These are phyloP conservation scores for Chaetothyriales sp. DNA, from an alignment of 2,329 filamentous ascomycete species.

Conservation along the genomic window DNA sequence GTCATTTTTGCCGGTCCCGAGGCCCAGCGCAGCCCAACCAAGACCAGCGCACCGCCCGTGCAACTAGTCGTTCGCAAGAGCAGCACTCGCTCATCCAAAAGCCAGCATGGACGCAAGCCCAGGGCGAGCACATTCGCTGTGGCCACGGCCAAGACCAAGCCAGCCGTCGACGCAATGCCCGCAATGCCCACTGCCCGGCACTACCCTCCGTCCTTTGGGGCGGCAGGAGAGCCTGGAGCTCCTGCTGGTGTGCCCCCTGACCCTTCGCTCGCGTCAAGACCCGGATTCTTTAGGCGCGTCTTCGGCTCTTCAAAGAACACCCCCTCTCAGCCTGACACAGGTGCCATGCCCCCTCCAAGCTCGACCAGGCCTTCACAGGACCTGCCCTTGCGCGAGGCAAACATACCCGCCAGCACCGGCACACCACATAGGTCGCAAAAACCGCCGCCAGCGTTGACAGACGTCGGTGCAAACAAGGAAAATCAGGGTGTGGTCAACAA, in stretches of 20 bases:
- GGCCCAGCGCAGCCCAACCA: slow-evolving; percentile 29
- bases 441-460: slow-evolving; percentile 18
- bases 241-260: slow-evolving; percentile 39
- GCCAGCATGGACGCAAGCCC: slow-evolving; percentile 23
- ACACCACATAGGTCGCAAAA: slow-evolving; percentile 18
- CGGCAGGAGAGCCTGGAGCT: slow-evolving; percentile 32
- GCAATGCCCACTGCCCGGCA: slow-evolving; percentile 10
- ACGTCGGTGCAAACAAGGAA: slow-evolving; percentile 21
- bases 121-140: slow-evolving; percentile 28
- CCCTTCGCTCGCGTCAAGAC: slow-evolving; percentile 28
- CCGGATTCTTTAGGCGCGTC: slow-evolving; percentile 83
- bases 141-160: slow-evolving; percentile 19
- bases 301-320: slow-evolving; percentile 59
- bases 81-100: slow-evolving; percentile 30
- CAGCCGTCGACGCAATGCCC: slow-evolving; percentile 9
- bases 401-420: slow-evolving; percentile 6
- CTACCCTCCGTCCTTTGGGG: slow-evolving; percentile 25
- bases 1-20: slow-evolving; percentile 69
- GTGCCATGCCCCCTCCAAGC: slow-evolving; percentile 4
- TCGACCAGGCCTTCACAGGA: slow-evolving; percentile 5
- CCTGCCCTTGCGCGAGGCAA: slow-evolving; percentile 9
- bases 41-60: slow-evolving; percentile 15
- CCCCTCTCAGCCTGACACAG: slow-evolving; percentile 12
- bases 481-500: slow-evolving; percentile 49
- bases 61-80: slow-evolving; percentile 25